phyloP scores from a whole-genome alignment of 176 grass and related monocot genomes.

The Avena sativa region DNA sequence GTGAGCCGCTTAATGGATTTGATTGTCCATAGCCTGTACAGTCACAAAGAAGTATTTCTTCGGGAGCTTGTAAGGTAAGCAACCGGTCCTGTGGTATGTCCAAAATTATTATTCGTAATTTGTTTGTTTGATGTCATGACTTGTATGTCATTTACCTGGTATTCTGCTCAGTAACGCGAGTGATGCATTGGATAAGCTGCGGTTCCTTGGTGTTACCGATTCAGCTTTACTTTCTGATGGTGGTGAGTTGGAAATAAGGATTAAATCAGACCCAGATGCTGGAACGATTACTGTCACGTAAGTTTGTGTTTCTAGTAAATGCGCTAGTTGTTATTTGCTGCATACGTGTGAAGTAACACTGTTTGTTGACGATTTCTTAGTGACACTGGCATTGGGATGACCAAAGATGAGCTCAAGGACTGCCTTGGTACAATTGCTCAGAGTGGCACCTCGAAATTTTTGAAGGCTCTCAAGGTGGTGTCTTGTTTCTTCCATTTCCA shows the following conservation, averaged over 20 bases:
- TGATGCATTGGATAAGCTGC: conserved; percentile 93
- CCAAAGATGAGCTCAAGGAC: conserved; percentile 93
- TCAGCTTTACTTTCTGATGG: conserved; percentile 70
- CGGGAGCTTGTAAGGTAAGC: conserved; percentile 93
- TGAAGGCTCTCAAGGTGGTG: conserved; percentile 81
- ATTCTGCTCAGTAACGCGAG: conserved; percentile 74
- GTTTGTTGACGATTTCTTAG: conserved; percentile 52
- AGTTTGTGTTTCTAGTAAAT: conserved; percentile 17
- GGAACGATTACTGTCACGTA: conserved; percentile 86
- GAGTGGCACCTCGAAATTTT: conserved; percentile 93
- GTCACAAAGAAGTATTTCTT: conserved; percentile 96
- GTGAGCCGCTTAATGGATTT: conserved; percentile 92
- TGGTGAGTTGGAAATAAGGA: conserved; percentile 81
- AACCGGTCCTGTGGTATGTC: not conserved
- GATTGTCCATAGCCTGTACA: conserved; percentile 94
- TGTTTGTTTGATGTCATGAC: not conserved
- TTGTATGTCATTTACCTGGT: not conserved
- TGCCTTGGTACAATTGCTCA: conserved; percentile 98
- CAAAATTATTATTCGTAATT: not conserved
- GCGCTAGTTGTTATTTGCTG: not conserved
- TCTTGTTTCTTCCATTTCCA: not conserved
- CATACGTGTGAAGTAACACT: not conserved
- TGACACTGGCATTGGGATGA: conserved; percentile 97
- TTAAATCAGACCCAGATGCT: conserved; percentile 82
- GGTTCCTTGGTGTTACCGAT: conserved; percentile 88